A percentile compares a stretch with the other conserved stretches of the same genome.
These are phyloP conservation scores for Aspergillus versicolor DNA, from an alignment of 2,329 filamentous ascomycete genomes.

Conservation along the genomic window DNA sequence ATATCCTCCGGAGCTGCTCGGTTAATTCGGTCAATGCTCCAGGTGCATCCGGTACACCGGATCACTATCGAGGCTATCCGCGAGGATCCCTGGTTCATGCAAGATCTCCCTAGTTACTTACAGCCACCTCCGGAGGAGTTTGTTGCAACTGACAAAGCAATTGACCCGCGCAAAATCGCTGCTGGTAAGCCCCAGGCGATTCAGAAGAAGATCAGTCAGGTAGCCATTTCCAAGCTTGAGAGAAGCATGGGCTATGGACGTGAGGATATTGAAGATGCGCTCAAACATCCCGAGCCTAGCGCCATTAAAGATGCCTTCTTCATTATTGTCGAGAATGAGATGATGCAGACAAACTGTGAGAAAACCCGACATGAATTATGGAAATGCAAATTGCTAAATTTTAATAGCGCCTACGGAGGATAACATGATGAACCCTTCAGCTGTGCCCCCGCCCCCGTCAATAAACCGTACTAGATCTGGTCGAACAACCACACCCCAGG, in stretches of 20 bases:
- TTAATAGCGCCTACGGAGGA: constrained; percentile 38
- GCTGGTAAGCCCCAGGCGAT: constrained; percentile 74
- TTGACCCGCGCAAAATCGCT: constrained; percentile 77
- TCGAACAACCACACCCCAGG: constrained; percentile 19
- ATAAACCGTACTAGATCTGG: constrained; percentile 23
- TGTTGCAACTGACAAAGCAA: constrained; percentile 86
- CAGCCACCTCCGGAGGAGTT: constrained; percentile 88
- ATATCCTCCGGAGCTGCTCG: constrained; percentile 74
- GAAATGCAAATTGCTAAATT: constrained; percentile 11
- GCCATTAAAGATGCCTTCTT: constrained; percentile 99
- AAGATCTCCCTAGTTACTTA: constrained; percentile 82
- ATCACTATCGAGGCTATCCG: constrained; percentile 93
- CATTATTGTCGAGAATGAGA: constrained; percentile 94
- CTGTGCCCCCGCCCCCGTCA: constrained; percentile 29
- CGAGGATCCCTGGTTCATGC: constrained; percentile 89
- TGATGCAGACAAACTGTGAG: constrained; percentile 94
- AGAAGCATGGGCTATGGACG: constrained; percentile 98
- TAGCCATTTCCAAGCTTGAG: constrained; percentile 91
- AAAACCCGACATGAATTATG: neutral
- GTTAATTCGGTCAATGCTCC: constrained; percentile 88
- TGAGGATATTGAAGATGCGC: constrained; percentile 89
- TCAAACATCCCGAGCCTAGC: constrained; percentile 88
- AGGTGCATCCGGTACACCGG: constrained; percentile 90
- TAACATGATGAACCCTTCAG: constrained; percentile 28
- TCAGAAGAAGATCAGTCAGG: constrained; percentile 85